Evolutionary conservation across 2,329 filamentous ascomycete genomes (phyloP), one percentile per base, ranked within the genome.

Genomic region (Fusarium chaquense): DNA sequence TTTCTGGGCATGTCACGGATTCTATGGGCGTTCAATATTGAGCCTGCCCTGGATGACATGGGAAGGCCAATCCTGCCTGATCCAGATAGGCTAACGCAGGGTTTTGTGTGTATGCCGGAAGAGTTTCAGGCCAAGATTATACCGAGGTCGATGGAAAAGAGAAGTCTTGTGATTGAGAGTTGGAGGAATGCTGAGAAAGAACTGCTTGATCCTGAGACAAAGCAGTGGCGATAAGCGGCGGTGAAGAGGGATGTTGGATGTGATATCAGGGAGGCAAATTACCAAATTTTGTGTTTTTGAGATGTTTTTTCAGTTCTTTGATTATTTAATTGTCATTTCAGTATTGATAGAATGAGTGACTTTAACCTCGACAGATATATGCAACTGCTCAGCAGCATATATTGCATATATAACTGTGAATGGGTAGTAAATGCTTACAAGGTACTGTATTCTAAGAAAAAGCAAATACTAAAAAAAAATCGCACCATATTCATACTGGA

Each of bases 1-100:
- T 72, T 72, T 44, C 26, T 72, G 1, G 61, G 65, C 0, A 61
- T 72, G n/a, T 66, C 62, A 1, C 50, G 62, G 0, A 35, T 72
- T 1, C 2, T 69, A 2, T 71, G 69, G 68, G 65, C 45, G 0
- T 69, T 69, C 2, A n/a, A 61, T 7, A 61, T 71, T 16, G 32
- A 44, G 4, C 60, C 60, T 33, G 13, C 3, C 3, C 4, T 45
- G 0, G 38, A 64, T 11, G 15, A 22, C 0, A 24, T 41, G 0
- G 58, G 44, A 4, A 22, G 26, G 8, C 50, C 45, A 4, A 32
- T 65, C 2, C 15, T 64, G 1, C 53, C 62, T 26, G 36, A 65
- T 20, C 30, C 47, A 2, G 47, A 59, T 24, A 65, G 22, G 30
- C 16, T 65, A 7, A 65, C 61, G 2, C 45, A 65, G 18, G 62